Conservation (phyloP, 345 rosid genomes). For the Lenwebbia sp. region DNA sequence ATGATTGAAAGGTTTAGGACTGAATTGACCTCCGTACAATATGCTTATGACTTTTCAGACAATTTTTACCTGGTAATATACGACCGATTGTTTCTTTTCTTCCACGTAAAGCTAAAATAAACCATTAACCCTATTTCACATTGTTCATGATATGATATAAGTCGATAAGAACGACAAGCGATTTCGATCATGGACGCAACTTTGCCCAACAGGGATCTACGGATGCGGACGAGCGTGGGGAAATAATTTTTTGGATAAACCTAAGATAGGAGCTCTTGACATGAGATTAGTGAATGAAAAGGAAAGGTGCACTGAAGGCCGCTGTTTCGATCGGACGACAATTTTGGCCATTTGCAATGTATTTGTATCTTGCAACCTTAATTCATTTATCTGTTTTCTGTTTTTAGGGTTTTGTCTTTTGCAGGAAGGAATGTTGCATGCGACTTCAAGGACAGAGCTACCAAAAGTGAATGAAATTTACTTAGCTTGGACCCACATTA, state of each 20-base stretch:
- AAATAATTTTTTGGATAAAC: background rate
- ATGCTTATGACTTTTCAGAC: too few relatives aligned
- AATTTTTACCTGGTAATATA: too few relatives aligned
- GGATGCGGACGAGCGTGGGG: background rate
- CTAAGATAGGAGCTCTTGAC: background rate
- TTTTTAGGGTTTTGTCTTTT: background rate
- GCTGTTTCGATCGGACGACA: background rate
- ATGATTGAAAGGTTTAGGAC: too few relatives aligned
- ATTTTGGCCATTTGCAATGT: background rate
- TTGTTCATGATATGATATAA: background rate
- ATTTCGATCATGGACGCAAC: background rate
- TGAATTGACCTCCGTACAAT: too few relatives aligned
- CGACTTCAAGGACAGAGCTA: background rate
- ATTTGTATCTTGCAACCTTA: background rate
- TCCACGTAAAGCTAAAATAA: background rate
- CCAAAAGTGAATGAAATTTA: background rate
- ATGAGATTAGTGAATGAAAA: background rate
- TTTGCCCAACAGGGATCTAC: background rate
- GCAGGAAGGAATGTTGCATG: background rate
- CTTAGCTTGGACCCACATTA: background rate
- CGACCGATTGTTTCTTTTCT: background rate
- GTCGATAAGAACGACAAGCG: background rate
- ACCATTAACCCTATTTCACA: background rate
- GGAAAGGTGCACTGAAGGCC: background rate
- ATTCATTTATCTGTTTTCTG: background rate